Evolutionary conservation across 202 grass and related monocot genomes (phyloP).

Genomic region (Panicum hallii): DNA sequence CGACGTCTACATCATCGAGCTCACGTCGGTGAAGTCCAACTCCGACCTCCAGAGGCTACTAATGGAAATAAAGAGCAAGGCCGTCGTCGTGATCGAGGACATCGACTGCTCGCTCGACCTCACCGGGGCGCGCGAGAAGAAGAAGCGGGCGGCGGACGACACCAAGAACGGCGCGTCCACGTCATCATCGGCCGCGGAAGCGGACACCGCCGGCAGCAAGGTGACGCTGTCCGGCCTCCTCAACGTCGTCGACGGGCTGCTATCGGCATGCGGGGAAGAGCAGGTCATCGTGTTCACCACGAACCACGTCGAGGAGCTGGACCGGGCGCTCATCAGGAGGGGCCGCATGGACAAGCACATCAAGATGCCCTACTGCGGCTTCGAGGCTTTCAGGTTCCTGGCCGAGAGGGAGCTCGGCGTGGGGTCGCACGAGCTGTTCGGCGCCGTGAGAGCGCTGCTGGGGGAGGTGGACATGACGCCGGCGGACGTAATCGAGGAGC

Average conservation of each 20-base stretch:
- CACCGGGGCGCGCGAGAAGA: too few species aligned
- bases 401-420: constrained; percentile 55
- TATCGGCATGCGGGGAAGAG: constrained; percentile 68
- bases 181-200: too few species aligned
- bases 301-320: constrained; percentile 45
- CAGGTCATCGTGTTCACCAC: constrained; percentile 27
- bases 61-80: too few species aligned
- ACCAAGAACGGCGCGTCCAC: too few species aligned
- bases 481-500: not conserved
- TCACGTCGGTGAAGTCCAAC: too few species aligned
- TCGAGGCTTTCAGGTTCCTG: constrained; percentile 59
- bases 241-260: not conserved
- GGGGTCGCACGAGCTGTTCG: constrained; percentile 39
- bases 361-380: constrained; percentile 46
- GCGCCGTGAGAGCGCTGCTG: constrained; percentile 29
- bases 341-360: not conserved
- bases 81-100: too few species aligned
- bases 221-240: too few species aligned
- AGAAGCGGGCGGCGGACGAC: too few species aligned
- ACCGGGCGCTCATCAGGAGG: not conserved
- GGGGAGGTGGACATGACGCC: constrained; percentile 51
- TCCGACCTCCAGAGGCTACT: too few species aligned
- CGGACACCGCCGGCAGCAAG: too few species aligned
- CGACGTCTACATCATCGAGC: too few species aligned
- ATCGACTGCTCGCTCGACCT: too few species aligned